phyloP scores from a whole-genome alignment of 2,329 filamentous ascomycete genomes.

The Rhinocladiella similis region DNA sequence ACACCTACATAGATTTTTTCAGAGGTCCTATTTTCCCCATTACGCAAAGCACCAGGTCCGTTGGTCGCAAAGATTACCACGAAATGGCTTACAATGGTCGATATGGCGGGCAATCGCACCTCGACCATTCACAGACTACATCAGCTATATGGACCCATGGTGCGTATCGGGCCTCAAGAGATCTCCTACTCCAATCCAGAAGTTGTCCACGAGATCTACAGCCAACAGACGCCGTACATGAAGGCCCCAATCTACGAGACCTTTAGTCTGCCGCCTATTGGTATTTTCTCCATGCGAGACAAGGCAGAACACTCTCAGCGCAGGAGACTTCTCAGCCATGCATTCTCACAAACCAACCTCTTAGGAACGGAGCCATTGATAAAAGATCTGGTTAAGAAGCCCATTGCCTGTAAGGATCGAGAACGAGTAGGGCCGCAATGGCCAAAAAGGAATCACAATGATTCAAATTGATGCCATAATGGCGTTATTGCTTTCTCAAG shows the following conservation, averaged over 20 bases:
- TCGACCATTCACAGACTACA: conserved; percentile 49
- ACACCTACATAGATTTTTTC: neutral
- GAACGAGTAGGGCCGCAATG: too few species aligned
- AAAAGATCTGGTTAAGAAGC: neutral
- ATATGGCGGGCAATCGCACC: conserved; percentile 1
- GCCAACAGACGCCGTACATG: conserved; percentile 32
- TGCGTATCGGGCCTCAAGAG: conserved; percentile 61
- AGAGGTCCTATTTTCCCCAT: neutral
- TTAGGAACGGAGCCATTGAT: conserved; percentile 42
- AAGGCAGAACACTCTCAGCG: conserved; percentile 39
- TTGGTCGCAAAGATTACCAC: conserved; percentile 6
- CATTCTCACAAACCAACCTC: conserved; percentile 30
- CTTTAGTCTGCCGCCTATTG: conserved; percentile 1
- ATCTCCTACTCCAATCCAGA: conserved; percentile 66
- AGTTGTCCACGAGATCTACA: conserved; percentile 60
- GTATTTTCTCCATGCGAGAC: conserved; percentile 30
- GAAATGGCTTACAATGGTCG: conserved; percentile 15
- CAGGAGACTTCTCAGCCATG: conserved; percentile 40
- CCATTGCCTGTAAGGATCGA: too few species aligned
- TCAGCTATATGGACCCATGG: conserved; percentile 57
- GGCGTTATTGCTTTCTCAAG: too few species aligned
- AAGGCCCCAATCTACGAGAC: conserved; percentile 19
- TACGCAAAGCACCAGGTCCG: neutral
- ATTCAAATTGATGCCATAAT: too few species aligned
- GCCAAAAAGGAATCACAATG: too few species aligned